Evolutionary conservation across 2,329 filamentous ascomycete genomes (phyloP), one percentile per base, ranked within the genome.

Genomic region (Fusarium penzigii): DNA sequence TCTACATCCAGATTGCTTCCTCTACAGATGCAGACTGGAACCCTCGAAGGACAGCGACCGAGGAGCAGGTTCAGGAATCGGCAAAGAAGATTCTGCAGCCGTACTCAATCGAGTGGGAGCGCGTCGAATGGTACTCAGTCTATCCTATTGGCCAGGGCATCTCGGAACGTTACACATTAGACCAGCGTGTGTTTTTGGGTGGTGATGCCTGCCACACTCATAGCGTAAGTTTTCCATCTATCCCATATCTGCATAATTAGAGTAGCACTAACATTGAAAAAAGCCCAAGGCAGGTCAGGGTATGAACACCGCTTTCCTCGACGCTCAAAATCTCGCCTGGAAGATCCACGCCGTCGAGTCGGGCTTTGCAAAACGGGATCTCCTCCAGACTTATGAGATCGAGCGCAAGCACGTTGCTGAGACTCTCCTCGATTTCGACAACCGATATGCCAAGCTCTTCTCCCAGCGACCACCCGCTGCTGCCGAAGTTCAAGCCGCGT

Each of bases 341-440:
- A 97, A 97, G 76, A 89, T 97, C 46, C 92, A 96, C 68, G 86
- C 89, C 36, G 93, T 97, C 10, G 92, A 96, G 68, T 80, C 81
- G 25, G 91, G 91, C 12, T 90, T 96, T 61, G 90, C 91, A 1
- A 75, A 85, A 29, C 87, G 89, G 55, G 82, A 83, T 3, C 79
- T 94, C 16, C 81, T 97, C 46, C 83, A 86, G 56, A 94, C 92
- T 0, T 97, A 97, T 70, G 90, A 97, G 73, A 79, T 81, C 3
- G 92, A 97, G 73, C 87, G 92, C 51, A 92, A 90, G 68, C 80
- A 88, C 51, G 87, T 95, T 40, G 93, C 93, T 6, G 89, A 96
- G 72, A 89, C 84, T 11, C 81, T 97, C 1, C 79, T 97, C 12
- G 80, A 88, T 68, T 97, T 97, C 66, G 92, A 97, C 71, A 87